phyloP scores from a whole-genome alignment of 2,329 filamentous ascomycete species.

The Pseudogymnoascus sp. region DNA sequence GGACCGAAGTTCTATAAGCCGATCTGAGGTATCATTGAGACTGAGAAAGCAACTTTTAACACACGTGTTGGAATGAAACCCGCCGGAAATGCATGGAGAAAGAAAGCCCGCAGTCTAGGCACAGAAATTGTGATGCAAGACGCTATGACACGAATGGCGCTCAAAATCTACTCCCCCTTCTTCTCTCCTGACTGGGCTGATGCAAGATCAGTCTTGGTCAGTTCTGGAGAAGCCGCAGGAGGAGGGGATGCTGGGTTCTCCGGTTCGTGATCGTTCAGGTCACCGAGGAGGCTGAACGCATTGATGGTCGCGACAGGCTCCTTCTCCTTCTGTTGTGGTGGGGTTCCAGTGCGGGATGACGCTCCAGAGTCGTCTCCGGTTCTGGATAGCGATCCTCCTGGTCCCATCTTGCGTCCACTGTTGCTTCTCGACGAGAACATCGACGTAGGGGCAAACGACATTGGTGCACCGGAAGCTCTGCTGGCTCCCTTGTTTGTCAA shows the following conservation, averaged over 20 bases:
- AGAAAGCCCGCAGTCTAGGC: slow-evolving; percentile 36
- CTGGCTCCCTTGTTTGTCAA: slow-evolving; percentile 56
- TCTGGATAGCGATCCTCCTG: slow-evolving; percentile 64
- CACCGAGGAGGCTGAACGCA: slow-evolving; percentile 60
- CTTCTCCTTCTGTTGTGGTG: slow-evolving; percentile 62
- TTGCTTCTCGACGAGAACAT: slow-evolving; percentile 87
- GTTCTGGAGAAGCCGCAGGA: slow-evolving; percentile 58
- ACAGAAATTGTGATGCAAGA: slow-evolving; percentile 37
- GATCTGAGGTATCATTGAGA: slow-evolving; percentile 39
- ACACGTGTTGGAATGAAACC: slow-evolving; percentile 34
- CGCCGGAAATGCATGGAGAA: slow-evolving; percentile 39
- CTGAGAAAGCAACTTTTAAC: slow-evolving; percentile 38
- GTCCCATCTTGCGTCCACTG: slow-evolving; percentile 75
- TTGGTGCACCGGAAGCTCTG: slow-evolving; percentile 47
- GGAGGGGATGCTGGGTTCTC: slow-evolving; percentile 63
- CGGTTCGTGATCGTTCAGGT: slow-evolving; percentile 43
- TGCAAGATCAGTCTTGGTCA: slow-evolving; percentile 56
- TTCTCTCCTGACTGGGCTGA: slow-evolving; percentile 33
- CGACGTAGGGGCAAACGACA: slow-evolving; percentile 70
- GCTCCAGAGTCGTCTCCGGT: slow-evolving; percentile 77
- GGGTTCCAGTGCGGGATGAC: slow-evolving; percentile 85
- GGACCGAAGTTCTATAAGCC: slow-evolving; percentile 29
- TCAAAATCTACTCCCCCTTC: slow-evolving; percentile 33
- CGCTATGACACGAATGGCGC: slow-evolving; percentile 20
- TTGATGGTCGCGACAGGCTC: slow-evolving; percentile 67